A percentile compares a stretch with the other conserved stretches of the same genome.
Conservation (phyloP, 768 basidiomycete genomes). For the Tricholoma terreum region DNA sequence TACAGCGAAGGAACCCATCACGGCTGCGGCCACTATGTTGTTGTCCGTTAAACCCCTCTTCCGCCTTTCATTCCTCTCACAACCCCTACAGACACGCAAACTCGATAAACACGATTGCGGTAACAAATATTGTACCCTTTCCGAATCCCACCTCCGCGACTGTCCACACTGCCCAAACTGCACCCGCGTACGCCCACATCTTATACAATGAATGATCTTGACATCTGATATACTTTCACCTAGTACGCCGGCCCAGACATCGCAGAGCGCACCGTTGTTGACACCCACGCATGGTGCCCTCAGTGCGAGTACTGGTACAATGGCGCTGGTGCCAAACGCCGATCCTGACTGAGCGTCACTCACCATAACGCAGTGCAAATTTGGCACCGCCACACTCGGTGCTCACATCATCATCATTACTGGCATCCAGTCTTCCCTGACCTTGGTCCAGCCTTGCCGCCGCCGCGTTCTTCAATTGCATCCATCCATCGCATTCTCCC, state of each 20-base stretch:
- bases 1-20: constrained; percentile 70
- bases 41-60: constrained; percentile 39
- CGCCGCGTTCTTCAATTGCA: not conserved
- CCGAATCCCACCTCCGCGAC: constrained; percentile 26
- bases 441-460: not conserved
- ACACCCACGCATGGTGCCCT: constrained; percentile 51
- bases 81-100: constrained; percentile 42
- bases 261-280: constrained; percentile 54
- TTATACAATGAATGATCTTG: constrained; percentile 6
- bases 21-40: constrained; percentile 79
- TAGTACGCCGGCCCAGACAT: constrained; percentile 74
- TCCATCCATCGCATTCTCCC: not conserved
- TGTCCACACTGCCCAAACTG: constrained; percentile 43
- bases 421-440: too few relatives aligned
- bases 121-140: constrained; percentile 40
- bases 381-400: constrained; percentile 1
- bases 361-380: not conserved
- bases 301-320: constrained; percentile 60
- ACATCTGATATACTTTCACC: constrained; percentile 5
- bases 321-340: constrained; percentile 69
- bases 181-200: constrained; percentile 36
- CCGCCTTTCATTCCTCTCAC: constrained; percentile 10
- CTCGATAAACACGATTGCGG: constrained; percentile 55
- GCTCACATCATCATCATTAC: not conserved
- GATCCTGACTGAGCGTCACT: not conserved